Conservation (phyloP, 2,329 filamentous ascomycete species). For the Reticulascus tulasneorum region DNA sequence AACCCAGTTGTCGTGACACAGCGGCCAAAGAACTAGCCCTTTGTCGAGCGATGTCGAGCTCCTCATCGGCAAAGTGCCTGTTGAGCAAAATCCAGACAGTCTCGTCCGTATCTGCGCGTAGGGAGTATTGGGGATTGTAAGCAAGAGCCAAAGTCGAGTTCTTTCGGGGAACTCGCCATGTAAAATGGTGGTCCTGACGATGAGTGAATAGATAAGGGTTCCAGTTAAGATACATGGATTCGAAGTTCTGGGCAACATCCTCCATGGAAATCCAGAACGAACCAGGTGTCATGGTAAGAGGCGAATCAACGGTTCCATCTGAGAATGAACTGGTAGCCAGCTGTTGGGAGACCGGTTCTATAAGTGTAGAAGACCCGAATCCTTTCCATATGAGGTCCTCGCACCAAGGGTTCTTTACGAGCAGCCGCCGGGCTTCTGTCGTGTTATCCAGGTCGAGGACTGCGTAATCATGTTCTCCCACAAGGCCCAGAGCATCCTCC, state of each 20-base stretch:
- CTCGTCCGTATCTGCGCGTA: constrained; percentile 54
- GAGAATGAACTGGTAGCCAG: background rate
- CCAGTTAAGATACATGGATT: constrained; percentile 97
- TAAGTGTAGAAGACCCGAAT: constrained; percentile 16
- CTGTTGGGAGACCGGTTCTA: background rate
- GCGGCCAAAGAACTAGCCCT: constrained; percentile 36
- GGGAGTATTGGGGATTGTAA: constrained; percentile 69
- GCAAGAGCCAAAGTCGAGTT: constrained; percentile 52
- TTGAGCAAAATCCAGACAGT: constrained; percentile 80
- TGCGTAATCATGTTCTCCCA: constrained; percentile 90
- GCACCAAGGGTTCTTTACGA: constrained; percentile 96
- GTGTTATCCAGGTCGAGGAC: constrained; percentile 71
- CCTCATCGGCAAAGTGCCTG: constrained; percentile 75
- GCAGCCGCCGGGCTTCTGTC: constrained; percentile 60
- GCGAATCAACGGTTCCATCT: constrained; percentile 2
- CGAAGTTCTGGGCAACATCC: constrained; percentile 84
- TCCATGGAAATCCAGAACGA: constrained; percentile 92
- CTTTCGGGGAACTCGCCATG: constrained; percentile 63
- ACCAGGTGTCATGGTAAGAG: constrained; percentile 45
- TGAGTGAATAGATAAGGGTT: constrained; percentile 78
- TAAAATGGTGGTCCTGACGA: constrained; percentile 86
- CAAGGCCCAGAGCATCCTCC: constrained; percentile 75
- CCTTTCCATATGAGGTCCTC: constrained; percentile 72
- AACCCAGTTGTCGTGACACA: constrained; percentile 60
- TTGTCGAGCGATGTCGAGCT: constrained; percentile 52